Evolutionary conservation across 805 yeast species (phyloP).

Genomic region (Candida awuae): DNA sequence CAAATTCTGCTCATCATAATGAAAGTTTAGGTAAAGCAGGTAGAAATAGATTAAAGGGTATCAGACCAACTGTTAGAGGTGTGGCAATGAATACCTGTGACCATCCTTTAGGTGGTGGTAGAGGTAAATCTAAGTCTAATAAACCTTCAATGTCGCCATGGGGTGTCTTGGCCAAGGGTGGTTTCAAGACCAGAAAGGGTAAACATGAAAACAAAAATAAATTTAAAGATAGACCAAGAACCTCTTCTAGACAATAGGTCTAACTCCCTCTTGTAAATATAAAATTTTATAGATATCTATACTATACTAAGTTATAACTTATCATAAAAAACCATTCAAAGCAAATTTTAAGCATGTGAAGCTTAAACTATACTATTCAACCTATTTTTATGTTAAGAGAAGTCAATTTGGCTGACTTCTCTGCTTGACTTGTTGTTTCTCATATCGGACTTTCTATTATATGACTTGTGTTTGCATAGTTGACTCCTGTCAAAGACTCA

Average conservation of each 20-base stretch:
- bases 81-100: constrained; percentile 96
- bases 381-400: too few species aligned
- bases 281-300: neutral
- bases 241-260: constrained; percentile 23
- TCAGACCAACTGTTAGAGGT: constrained; percentile 95
- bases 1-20: constrained; percentile 88
- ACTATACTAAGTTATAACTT: too few species aligned
- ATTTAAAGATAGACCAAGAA: constrained; percentile 89
- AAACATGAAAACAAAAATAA: constrained; percentile 76
- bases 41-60: constrained; percentile 83
- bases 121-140: constrained; percentile 97
- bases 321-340: too few species aligned
- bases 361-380: too few species aligned
- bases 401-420: too few species aligned
- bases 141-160: constrained; percentile 91
- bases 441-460: too few species aligned
- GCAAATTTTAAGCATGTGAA: too few species aligned
- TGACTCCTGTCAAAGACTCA: too few species aligned
- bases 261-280: neutral
- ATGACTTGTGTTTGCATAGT: too few species aligned
- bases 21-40: constrained; percentile 94
- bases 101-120: constrained; percentile 99
- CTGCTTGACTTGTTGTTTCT: too few species aligned
- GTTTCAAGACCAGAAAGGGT: constrained; percentile 89
- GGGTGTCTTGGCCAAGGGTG: constrained; percentile 90